These are phyloP conservation scores for Neocallimastix lanati DNA, from an alignment of 192 early-diverging fungal genomes.

Conservation along the genomic window DNA sequence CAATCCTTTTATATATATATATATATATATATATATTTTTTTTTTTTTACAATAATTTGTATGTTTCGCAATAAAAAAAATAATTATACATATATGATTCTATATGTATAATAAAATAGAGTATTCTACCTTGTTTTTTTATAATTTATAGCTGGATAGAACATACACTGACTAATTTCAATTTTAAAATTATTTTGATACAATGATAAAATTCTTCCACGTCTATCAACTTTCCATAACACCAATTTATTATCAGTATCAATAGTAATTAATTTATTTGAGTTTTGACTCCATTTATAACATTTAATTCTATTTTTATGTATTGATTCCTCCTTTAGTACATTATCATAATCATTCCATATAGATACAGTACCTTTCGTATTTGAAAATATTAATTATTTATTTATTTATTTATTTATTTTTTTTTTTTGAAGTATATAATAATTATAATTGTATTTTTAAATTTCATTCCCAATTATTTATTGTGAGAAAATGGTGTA, in stretches of 20 bases:
- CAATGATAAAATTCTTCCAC: background rate
- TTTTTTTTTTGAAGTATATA: too few species aligned
- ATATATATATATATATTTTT: too few species aligned
- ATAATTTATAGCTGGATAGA: background rate
- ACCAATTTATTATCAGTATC: background rate
- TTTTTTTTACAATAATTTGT: too few species aligned
- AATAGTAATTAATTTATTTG: background rate
- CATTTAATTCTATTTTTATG: background rate
- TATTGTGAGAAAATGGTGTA: too few species aligned
- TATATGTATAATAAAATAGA: too few species aligned
- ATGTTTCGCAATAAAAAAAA: too few species aligned
- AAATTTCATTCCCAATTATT: too few species aligned
- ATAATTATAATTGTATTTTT: too few species aligned
- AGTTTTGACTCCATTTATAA: background rate
- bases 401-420: too few species aligned
- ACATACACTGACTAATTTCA: background rate
- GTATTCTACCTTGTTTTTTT: background rate
- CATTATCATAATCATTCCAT: background rate
- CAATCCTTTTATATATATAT: too few species aligned
- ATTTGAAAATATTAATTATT: too few species aligned
- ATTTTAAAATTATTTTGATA: background rate
- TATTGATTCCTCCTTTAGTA: background rate
- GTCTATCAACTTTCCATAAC: background rate
- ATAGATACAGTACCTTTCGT: background rate
- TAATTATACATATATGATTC: too few species aligned